Percentiles rank a stretch among this genome's conserved stretches.
phyloP scores from a whole-genome alignment of 2,329 filamentous ascomycete genomes.

The Pestalotiopsis sp. region DNA sequence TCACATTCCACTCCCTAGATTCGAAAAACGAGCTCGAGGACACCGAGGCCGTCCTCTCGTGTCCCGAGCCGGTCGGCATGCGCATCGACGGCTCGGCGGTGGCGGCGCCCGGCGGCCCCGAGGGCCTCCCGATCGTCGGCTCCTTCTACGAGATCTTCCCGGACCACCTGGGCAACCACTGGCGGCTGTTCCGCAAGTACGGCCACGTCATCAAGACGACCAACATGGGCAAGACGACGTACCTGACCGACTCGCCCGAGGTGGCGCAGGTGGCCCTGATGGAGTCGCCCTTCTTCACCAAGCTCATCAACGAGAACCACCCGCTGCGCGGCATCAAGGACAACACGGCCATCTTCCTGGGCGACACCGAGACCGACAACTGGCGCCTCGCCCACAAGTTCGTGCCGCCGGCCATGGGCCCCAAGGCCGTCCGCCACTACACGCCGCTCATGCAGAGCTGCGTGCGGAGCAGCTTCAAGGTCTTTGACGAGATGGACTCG shows the following conservation, averaged over 20 bases:
- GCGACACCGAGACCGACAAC: slow-evolving; percentile 51
- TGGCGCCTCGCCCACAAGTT: slow-evolving; percentile 61
- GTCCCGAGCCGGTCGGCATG: neutral
- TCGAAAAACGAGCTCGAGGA: slow-evolving; percentile 1
- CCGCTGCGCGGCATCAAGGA: slow-evolving; percentile 43
- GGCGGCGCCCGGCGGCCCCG: slow-evolving; percentile 49
- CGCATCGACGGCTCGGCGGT: slow-evolving; percentile 48
- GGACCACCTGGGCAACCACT: slow-evolving; percentile 57
- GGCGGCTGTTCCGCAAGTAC: slow-evolving; percentile 52
- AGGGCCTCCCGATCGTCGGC: slow-evolving; percentile 46
- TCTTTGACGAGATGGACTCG: slow-evolving; percentile 51
- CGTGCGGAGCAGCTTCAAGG: slow-evolving; percentile 49
- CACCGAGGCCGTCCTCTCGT: neutral
- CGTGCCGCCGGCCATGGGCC: slow-evolving; percentile 56
- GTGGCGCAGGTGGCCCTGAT: slow-evolving; percentile 44
- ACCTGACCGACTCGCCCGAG: slow-evolving; percentile 50
- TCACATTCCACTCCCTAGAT: neutral
- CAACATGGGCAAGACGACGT: slow-evolving; percentile 49
- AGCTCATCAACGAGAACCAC: slow-evolving; percentile 50
- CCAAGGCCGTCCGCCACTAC: slow-evolving; percentile 62
- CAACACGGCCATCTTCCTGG: slow-evolving; percentile 42
- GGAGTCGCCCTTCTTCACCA: slow-evolving; percentile 54
- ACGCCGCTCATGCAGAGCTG: slow-evolving; percentile 57
- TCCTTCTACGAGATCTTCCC: slow-evolving; percentile 56
- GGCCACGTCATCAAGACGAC: slow-evolving; percentile 51